Evolutionary conservation across 73 alveolate species (phyloP).

Genomic region (Paramecium caudatum): DNA sequence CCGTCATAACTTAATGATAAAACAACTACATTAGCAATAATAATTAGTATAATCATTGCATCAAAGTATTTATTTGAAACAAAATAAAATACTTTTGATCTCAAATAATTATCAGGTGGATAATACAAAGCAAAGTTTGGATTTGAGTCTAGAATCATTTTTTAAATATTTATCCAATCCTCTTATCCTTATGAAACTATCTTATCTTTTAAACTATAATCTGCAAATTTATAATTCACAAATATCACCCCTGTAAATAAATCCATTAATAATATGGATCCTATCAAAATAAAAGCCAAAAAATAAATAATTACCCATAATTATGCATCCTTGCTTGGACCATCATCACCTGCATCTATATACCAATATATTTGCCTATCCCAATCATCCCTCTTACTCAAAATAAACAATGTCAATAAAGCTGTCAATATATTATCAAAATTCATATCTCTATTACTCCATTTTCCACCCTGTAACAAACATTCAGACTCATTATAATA

Average conservation of each 20-base stretch:
- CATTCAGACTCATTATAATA: background rate
- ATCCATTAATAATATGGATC: slow-evolving; percentile 90
- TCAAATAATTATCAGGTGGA: slow-evolving; percentile 69
- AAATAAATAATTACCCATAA: slow-evolving; percentile 78
- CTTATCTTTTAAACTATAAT: slow-evolving; percentile 76
- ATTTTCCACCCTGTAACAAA: slow-evolving; percentile 13
- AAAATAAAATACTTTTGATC: slow-evolving; percentile 60
- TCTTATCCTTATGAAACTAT: slow-evolving; percentile 72
- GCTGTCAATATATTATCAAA: slow-evolving; percentile 91
- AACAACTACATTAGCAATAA: background rate
- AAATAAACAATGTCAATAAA: slow-evolving; percentile 89
- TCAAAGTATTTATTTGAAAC: slow-evolving; percentile 81
- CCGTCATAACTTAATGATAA: slow-evolving; percentile 33
- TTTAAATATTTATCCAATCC: slow-evolving; percentile 84
- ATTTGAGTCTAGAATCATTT: slow-evolving; percentile 70
- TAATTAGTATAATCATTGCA: background rate
- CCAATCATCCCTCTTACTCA: slow-evolving; percentile 95
- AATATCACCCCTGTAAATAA: slow-evolving; percentile 95
- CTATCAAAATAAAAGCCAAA: slow-evolving; percentile 88
- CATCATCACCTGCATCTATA: slow-evolving; percentile 77
- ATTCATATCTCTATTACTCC: slow-evolving; percentile 82
- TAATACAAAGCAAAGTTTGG: slow-evolving; percentile 80
- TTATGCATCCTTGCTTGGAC: slow-evolving; percentile 71
- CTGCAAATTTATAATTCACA: slow-evolving; percentile 90
- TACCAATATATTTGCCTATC: slow-evolving; percentile 87